Conservation (phyloP, 768 basidiomycete species). For the Termitomyces sp. region DNA sequence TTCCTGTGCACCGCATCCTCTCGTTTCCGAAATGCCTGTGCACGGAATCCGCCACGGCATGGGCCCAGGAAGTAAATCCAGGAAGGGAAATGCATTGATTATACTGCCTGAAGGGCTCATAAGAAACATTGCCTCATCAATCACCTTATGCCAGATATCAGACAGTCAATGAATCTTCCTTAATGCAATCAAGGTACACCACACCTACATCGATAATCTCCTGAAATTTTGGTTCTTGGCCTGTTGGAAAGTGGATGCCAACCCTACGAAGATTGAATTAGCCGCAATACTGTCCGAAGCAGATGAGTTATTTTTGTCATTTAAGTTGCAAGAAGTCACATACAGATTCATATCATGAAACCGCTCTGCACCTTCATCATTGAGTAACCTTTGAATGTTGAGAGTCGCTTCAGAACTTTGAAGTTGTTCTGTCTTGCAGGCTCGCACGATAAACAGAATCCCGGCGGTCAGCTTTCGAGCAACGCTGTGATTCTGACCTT, state of each 20-base stretch:
- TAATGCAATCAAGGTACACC: background rate
- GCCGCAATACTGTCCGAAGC: background rate
- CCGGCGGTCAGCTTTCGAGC: background rate
- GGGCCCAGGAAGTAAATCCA: background rate
- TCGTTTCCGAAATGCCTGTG: background rate
- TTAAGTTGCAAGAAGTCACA: background rate
- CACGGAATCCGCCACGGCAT: background rate
- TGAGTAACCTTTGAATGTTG: background rate
- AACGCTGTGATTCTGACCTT: background rate
- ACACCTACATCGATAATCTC: background rate
- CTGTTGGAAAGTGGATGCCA: background rate
- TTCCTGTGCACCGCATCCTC: background rate
- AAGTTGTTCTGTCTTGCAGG: background rate
- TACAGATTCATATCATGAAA: background rate
- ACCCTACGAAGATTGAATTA: background rate
- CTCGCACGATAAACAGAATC: background rate
- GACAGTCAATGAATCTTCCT: background rate
- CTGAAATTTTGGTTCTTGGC: background rate
- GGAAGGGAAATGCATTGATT: background rate
- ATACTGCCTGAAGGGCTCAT: background rate
- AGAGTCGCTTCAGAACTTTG: background rate
- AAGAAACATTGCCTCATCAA: background rate
- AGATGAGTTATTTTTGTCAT: background rate
- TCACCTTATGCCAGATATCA: background rate
- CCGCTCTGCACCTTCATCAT: background rate